These are phyloP conservation scores for Claviceps fusiformis DNA, from an alignment of 2,329 filamentous ascomycete species.

Conservation along the genomic window DNA sequence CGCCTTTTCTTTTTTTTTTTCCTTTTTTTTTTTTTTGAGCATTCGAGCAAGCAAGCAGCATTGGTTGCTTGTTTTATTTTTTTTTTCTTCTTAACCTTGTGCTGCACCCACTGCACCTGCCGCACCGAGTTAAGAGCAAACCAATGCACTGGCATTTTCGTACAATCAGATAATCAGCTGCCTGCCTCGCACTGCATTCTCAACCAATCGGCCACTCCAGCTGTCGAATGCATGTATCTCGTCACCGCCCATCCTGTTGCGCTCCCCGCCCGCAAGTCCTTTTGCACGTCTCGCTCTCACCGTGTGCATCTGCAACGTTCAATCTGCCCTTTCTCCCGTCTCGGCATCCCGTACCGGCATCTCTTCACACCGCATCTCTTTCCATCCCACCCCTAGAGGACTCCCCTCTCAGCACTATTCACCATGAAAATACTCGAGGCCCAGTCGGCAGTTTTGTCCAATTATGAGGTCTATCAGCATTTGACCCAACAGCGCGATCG, in stretches of 20 bases:
- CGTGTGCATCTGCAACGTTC: background rate
- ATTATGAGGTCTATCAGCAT: slow-evolving; percentile 60
- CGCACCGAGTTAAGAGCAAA: no score
- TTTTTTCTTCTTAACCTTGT: background rate
- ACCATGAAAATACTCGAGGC: slow-evolving; percentile 58
- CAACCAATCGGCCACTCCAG: background rate
- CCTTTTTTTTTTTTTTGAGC: no score
- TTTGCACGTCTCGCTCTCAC: background rate
- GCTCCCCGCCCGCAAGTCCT: background rate
- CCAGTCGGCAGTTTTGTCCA: slow-evolving; percentile 55
- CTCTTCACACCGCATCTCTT: background rate
- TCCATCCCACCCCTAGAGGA: background rate
- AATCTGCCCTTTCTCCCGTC: background rate
- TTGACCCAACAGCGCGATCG: slow-evolving; percentile 40
- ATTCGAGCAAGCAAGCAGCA: background rate
- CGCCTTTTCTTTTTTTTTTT: no score
- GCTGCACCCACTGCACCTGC: no score
- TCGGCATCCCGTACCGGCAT: no score
- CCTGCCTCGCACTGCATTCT: background rate
- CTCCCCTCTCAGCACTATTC: background rate
- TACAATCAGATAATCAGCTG: no score
- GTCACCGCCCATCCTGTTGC: background rate
- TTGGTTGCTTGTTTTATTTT: background rate
- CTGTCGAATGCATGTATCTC: background rate
- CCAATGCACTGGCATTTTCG: no score